A percentile compares a stretch with the other conserved stretches of the same genome.
Evolutionary conservation across 345 rosid genomes (phyloP).

Genomic region (Eucalyptus curtisii): DNA sequence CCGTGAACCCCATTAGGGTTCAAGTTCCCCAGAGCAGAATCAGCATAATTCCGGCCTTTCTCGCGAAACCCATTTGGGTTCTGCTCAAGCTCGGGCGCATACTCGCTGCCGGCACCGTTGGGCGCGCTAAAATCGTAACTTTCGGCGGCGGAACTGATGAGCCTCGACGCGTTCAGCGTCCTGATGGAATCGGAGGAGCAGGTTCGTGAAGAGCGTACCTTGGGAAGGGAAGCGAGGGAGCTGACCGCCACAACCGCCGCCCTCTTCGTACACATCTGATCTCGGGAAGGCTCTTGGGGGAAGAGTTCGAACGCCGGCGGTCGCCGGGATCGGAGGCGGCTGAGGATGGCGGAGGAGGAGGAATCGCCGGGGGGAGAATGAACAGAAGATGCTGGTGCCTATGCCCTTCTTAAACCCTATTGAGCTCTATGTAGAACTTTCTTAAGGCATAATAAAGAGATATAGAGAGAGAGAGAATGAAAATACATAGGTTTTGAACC

Average conservation of each 20-base stretch:
- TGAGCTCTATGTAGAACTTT: background rate
- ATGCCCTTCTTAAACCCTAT: background rate
- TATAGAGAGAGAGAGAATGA: background rate
- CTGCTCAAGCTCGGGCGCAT: background rate
- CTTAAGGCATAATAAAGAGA: background rate
- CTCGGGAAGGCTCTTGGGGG: background rate
- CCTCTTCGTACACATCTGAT: constrained; percentile 28
- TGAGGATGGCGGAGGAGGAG: background rate
- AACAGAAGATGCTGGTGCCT: background rate
- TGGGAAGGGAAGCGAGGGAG: constrained; percentile 7
- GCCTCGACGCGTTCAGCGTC: constrained; percentile 1
- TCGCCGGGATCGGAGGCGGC: background rate
- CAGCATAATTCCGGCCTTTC: constrained; percentile 1
- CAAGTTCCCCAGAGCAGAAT: background rate
- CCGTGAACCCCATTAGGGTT: background rate
- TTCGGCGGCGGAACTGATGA: constrained; percentile 36
- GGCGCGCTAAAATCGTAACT: constrained; percentile 22
- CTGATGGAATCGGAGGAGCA: constrained; percentile 1
- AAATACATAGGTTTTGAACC: background rate
- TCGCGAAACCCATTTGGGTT: background rate
- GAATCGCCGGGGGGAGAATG: background rate
- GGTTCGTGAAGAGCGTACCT: constrained; percentile 7
- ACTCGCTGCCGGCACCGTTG: background rate
- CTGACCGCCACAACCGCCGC: constrained; percentile 7
- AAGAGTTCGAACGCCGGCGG: background rate